These are phyloP conservation scores for Phytophthora citricola DNA, from an alignment of 352 stramenopile genomes.

Conservation along the genomic window DNA sequence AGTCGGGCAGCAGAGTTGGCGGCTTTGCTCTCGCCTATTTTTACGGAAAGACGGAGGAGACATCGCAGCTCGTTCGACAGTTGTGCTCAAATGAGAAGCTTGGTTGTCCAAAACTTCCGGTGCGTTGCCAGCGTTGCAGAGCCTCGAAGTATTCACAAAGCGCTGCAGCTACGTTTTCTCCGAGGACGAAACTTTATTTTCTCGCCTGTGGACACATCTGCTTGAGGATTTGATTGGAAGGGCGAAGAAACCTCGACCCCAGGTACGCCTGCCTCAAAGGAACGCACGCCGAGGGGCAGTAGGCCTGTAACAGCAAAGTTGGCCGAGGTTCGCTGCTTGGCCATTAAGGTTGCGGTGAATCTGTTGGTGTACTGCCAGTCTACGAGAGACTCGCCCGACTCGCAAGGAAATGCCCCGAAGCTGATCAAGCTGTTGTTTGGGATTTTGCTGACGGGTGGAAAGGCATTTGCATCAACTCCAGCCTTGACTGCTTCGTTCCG, in stretches of 20 bases:
- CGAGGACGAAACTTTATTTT: constrained; percentile 31
- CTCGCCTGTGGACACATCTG: constrained; percentile 55
- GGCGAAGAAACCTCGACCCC: constrained; percentile 5
- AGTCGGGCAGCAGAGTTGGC: constrained; percentile 61
- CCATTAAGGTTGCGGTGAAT: constrained; percentile 71
- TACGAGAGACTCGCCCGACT: constrained; percentile 18
- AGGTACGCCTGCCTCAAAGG: constrained; percentile 19
- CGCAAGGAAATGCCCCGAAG: constrained; percentile 34
- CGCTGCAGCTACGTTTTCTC: constrained; percentile 43
- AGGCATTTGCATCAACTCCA: constrained; percentile 46
- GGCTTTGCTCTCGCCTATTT: constrained; percentile 60
- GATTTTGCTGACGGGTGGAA: constrained; percentile 67
- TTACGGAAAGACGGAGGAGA: constrained; percentile 44
- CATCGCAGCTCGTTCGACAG: constrained; percentile 44
- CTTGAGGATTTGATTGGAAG: constrained; percentile 46
- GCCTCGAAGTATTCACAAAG: constrained; percentile 72
- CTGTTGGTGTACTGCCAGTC: constrained; percentile 53
- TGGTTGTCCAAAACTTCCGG: constrained; percentile 16
- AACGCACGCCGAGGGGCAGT: constrained; percentile 29
- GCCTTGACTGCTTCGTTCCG: constrained; percentile 58
- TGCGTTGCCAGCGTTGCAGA: constrained; percentile 55
- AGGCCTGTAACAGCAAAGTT: constrained; percentile 26
- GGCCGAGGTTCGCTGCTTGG: constrained; percentile 61
- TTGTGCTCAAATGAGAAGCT: constrained; percentile 67
- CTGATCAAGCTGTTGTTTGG: constrained; percentile 66